Evolutionary conservation across 768 basidiomycete genomes (phyloP), one percentile per base, ranked within the genome.

Genomic region (Leccinellum albellum): DNA sequence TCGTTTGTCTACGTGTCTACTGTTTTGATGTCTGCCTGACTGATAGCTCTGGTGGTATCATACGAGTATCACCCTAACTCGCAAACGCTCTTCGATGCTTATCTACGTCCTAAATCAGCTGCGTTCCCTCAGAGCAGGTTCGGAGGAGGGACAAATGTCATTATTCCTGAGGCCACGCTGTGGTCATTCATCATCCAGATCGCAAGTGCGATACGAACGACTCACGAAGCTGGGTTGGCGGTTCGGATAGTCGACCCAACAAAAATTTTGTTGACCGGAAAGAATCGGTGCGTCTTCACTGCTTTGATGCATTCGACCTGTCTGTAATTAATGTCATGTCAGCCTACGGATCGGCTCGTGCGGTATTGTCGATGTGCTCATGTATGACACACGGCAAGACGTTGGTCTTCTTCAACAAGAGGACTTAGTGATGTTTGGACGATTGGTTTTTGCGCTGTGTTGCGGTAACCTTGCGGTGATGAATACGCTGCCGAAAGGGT

Each of bases 181-280:
- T 99, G 97, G 97, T 88, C 88, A 3, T 98, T 94, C 66, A 84
- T 97, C 49, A 81, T 93, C 21, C 97, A 99, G 70, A 84, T 98
- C 55, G 86, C 89, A 5, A 87, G 82, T 59, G 95, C 91, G 1
- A 84, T 98, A 71, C 93, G 89, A 72, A 83, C 82, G 46, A 86
- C 90, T 0, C 97, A 99, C 67, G 87, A 88, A 50, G 80, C 80
- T 3, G 90, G 91, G 0, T 75, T 91, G 51, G 90, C 94, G 0
- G 80, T 93, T 40, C 79, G 94, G 40, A 85, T 86, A 73, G 73
- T 98, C 21, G 97, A 98, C 59, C 80, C 85, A 9, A 88, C 87
- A 23, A 97, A 97, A 75, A 82, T 99, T 44, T 66, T 99, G 50
- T 72, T 96, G 29, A 95, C 93, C 1, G 89, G 92, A 17, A 87